Conservation (phyloP, 306 rosid species). For the Fragaria nilgerrensis region DNA sequence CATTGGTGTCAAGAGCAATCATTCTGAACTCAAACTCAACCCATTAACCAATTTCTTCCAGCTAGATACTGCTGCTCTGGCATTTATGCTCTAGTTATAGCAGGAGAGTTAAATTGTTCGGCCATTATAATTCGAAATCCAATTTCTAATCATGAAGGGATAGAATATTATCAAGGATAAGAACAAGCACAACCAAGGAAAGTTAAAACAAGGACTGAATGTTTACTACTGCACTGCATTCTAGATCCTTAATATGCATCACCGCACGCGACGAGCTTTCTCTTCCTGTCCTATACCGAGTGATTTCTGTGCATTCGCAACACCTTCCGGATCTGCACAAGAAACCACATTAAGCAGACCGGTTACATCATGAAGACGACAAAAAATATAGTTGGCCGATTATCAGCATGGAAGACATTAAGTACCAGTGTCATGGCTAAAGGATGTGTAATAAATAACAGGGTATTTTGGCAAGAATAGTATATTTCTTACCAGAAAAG, state of each 20-base stretch:
- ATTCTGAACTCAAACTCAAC: background rate
- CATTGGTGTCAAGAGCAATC: background rate
- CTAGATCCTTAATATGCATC: slow-evolving; percentile 19
- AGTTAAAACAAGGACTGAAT: background rate
- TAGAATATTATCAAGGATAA: background rate
- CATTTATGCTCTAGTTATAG: background rate
- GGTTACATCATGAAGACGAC: background rate
- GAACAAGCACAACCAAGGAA: background rate
- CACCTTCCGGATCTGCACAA: slow-evolving; percentile 86
- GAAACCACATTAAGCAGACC: slow-evolving; percentile 8
- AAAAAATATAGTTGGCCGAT: background rate
- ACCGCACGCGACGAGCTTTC: slow-evolving; percentile 70
- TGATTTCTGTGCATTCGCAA: slow-evolving; percentile 88
- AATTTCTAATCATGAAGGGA: background rate
- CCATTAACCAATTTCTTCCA: background rate
- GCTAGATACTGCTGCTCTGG: background rate
- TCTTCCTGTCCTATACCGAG: slow-evolving; percentile 87
- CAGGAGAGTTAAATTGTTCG: background rate
- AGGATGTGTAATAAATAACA: background rate
- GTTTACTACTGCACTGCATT: background rate
- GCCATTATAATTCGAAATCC: background rate
- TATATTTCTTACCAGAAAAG: background rate
- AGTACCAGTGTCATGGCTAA: background rate
- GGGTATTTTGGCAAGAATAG: background rate
- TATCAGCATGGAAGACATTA: background rate